Evolutionary conservation across 345 rosid genomes (phyloP).

Genomic region (Corchorus capsularis): DNA sequence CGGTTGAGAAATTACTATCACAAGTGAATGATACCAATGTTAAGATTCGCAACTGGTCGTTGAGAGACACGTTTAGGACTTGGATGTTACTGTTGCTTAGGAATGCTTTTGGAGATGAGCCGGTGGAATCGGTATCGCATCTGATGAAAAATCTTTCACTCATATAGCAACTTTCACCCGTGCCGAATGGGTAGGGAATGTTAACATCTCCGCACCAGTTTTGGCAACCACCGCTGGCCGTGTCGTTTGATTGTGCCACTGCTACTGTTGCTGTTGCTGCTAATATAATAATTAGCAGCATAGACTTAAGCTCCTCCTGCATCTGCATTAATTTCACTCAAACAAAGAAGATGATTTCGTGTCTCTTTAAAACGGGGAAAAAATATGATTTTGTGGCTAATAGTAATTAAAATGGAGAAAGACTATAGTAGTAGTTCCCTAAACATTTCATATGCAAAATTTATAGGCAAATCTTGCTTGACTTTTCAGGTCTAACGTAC

Average conservation of each 20-base stretch:
- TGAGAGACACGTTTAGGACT: neutral
- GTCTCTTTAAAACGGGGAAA: too few relatives aligned
- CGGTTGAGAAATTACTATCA: neutral
- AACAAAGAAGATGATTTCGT: too few relatives aligned
- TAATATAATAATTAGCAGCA: too few relatives aligned
- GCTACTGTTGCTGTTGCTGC: too few relatives aligned
- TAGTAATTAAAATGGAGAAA: too few relatives aligned
- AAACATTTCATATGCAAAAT: too few relatives aligned
- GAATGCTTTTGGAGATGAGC: neutral
- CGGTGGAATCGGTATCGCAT: neutral
- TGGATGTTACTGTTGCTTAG: neutral
- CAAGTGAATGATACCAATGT: neutral
- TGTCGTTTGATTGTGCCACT: neutral
- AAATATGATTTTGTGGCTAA: too few relatives aligned
- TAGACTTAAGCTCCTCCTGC: too few relatives aligned
- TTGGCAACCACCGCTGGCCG: neutral
- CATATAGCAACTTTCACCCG: neutral
- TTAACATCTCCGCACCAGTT: slow-evolving; percentile 7
- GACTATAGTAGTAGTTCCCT: too few relatives aligned
- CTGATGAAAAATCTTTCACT: neutral
- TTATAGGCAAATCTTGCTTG: too few relatives aligned
- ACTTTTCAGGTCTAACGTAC: too few relatives aligned
- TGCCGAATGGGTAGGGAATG: slow-evolving; percentile 23
- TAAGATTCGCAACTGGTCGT: neutral
- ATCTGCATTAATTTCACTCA: too few relatives aligned